Percentiles rank a stretch among this genome's conserved stretches.
phyloP scores from a whole-genome alignment of 257 asterid genomes.

The Solanum rostratum region DNA sequence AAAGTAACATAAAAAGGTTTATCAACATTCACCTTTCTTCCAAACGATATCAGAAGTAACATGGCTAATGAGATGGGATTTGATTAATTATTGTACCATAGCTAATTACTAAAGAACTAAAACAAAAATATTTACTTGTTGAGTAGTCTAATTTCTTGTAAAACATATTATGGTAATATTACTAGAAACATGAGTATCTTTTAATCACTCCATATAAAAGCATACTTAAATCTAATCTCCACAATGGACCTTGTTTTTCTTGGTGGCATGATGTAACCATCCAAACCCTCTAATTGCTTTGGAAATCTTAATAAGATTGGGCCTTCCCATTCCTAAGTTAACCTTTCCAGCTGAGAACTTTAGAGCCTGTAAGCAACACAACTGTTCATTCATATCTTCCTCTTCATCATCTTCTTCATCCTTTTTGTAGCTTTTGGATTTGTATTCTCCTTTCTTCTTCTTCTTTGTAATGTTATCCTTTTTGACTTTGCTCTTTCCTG shows the following conservation, averaged over 20 bases:
- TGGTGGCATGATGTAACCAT: constrained; percentile 58
- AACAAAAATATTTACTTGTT: constrained; percentile 13
- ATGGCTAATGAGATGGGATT: neutral
- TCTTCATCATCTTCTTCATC: constrained; percentile 4
- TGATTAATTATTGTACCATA: neutral
- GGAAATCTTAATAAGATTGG: constrained; percentile 57
- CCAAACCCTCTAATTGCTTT: constrained; percentile 82
- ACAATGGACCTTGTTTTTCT: constrained; percentile 72
- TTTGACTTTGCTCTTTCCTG: neutral
- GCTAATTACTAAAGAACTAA: neutral
- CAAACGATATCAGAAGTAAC: neutral
- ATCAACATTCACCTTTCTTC: neutral
- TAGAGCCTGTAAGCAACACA: constrained; percentile 75
- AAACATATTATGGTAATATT: neutral
- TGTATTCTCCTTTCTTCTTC: constrained; percentile 3
- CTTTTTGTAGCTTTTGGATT: neutral
- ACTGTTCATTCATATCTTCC: constrained; percentile 18
- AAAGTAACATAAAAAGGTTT: neutral
- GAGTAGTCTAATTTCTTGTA: neutral
- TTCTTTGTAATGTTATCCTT: constrained; percentile 5
- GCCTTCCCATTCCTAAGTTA: constrained; percentile 67
- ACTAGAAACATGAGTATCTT: neutral
- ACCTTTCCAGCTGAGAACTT: constrained; percentile 74
- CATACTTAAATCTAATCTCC: constrained; percentile 25
- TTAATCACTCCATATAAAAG: neutral